These are phyloP conservation scores for Paratinospora sagittata DNA, from an alignment of 164 flowering plant species.

Conservation along the genomic window DNA sequence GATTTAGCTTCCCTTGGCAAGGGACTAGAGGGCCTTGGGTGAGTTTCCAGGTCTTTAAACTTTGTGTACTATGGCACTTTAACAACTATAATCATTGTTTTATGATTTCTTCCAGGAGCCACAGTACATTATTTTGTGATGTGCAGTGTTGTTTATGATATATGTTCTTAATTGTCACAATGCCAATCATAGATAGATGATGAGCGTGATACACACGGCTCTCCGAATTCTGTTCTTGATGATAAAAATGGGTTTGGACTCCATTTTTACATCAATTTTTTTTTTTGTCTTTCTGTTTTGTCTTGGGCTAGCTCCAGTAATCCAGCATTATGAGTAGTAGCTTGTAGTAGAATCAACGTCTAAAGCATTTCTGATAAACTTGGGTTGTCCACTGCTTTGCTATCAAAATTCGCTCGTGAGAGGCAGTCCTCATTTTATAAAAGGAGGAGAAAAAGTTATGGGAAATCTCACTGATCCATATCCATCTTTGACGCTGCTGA, in stretches of 20 bases:
- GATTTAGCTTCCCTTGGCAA: constrained; percentile 65
- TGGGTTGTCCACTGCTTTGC: no score
- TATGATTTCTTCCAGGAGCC: not conserved
- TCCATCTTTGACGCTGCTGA: no score
- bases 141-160: no score
- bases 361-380: no score
- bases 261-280: not conserved
- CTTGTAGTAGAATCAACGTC: not conserved
- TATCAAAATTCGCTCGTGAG: no score
- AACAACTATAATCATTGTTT: not conserved
- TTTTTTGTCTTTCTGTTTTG: not conserved
- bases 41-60: not conserved
- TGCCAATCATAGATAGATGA: no score
- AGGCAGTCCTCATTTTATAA: no score
- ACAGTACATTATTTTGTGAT: not conserved
- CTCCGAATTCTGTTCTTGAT: not conserved
- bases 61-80: not conserved
- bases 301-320: not conserved
- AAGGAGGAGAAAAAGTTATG: no score
- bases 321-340: not conserved
- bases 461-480: no score
- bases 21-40: constrained; percentile 83
- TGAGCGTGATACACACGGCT: not conserved
- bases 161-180: no score
- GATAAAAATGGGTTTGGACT: no score